Conservation (phyloP, 345 rosid species). For the Arabidopsis suecica region DNA sequence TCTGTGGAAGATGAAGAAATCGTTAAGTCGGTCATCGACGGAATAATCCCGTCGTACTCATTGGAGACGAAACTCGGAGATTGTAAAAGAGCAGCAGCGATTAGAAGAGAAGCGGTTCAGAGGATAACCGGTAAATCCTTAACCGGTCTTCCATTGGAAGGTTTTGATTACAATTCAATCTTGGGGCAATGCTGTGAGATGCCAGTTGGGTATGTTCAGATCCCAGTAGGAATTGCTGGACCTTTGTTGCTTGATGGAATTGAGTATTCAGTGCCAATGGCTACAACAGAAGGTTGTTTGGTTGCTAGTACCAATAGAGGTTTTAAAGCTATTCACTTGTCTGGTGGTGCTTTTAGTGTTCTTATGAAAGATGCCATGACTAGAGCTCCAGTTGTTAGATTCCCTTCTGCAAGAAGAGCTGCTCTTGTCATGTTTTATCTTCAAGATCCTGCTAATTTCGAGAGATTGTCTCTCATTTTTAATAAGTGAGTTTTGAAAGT, state of each 20-base stretch:
- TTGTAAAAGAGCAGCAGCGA: conserved; percentile 48
- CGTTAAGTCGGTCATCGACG: conserved; percentile 46
- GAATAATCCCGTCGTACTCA: conserved; percentile 47
- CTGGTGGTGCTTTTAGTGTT: conserved; percentile 52
- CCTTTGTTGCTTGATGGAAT: conserved; percentile 56
- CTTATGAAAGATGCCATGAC: conserved; percentile 55
- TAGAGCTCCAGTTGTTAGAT: conserved; percentile 59
- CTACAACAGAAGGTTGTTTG: conserved; percentile 63
- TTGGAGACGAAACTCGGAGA: conserved; percentile 57
- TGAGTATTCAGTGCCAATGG: conserved; percentile 60
- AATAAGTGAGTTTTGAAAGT: conserved; percentile 42
- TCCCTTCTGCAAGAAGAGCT: conserved; percentile 51
- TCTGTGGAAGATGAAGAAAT: conserved; percentile 50
- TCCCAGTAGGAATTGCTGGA: conserved; percentile 65
- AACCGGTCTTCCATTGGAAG: conserved; percentile 54
- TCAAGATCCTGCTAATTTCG: conserved; percentile 52
- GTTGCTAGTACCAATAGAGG: conserved; percentile 68
- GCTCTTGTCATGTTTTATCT: conserved; percentile 49
- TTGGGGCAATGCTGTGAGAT: conserved; percentile 70
- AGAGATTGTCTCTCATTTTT: conserved; percentile 49
- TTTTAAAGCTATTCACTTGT: conserved; percentile 55
- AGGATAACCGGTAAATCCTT: conserved; percentile 50
- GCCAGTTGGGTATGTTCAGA: conserved; percentile 64
- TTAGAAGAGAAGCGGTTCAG: conserved; percentile 55
- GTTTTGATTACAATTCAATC: conserved; percentile 56